Evolutionary conservation across 805 yeast genomes (phyloP).

Genomic region (Yarrowia keelungensis): DNA sequence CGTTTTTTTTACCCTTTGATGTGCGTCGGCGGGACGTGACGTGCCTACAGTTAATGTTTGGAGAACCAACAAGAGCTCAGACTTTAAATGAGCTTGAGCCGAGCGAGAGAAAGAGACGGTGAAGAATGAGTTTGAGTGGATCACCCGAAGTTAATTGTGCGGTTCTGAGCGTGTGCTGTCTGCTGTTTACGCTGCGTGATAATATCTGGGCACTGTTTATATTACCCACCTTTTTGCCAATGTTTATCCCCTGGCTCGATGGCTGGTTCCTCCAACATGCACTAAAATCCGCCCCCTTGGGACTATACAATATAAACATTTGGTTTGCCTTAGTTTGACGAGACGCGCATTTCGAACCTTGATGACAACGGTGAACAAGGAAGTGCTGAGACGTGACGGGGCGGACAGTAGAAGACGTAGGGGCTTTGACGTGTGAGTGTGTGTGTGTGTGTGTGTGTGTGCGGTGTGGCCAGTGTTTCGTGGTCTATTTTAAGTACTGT

Average conservation of each 20-base stretch:
- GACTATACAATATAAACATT: conserved; percentile 7
- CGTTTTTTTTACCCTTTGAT: conserved; percentile 25
- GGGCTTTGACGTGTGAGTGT: conserved; percentile 3
- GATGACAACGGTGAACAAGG: background rate
- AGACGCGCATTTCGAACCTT: conserved; percentile 19
- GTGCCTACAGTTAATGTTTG: conserved; percentile 19
- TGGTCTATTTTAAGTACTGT: too few species aligned
- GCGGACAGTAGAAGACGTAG: background rate
- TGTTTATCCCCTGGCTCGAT: conserved; percentile 2
- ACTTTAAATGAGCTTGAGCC: conserved; percentile 9
- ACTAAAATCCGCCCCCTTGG: conserved; percentile 24
- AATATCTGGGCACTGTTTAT: too few species aligned
- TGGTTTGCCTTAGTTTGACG: background rate
- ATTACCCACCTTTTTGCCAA: too few species aligned
- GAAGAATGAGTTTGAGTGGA: too few species aligned
- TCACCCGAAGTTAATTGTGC: too few species aligned
- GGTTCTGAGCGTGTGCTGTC: too few species aligned
- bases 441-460: too few species aligned
- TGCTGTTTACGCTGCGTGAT: too few species aligned
- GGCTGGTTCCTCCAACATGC: conserved; percentile 10
- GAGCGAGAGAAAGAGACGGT: too few species aligned
- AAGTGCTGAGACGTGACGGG: background rate
- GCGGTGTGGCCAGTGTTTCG: too few species aligned
- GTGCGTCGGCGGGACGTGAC: conserved; percentile 35
- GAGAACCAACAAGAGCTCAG: background rate